A percentile compares a stretch with the other conserved stretches of the same genome.
These are phyloP conservation scores for Prinsepia uniflora DNA, from an alignment of 306 rosid genomes.

Conservation along the genomic window DNA sequence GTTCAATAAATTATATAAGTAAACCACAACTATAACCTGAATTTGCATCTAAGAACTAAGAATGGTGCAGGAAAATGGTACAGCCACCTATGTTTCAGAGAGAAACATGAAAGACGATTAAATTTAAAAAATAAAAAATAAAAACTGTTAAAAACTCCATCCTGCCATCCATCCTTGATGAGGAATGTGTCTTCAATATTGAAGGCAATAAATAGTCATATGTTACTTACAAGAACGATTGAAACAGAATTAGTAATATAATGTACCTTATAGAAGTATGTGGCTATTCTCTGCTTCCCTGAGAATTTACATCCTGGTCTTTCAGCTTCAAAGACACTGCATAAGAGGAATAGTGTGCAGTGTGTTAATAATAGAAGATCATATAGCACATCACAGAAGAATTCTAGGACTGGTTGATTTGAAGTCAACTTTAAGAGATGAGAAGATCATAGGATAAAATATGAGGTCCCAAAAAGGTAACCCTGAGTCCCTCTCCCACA, in stretches of 20 bases:
- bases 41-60: not conserved
- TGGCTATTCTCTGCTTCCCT: conserved; percentile 59
- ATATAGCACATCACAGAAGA: not conserved
- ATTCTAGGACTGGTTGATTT: not conserved
- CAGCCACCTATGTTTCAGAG: not conserved
- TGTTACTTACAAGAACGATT: conserved; percentile 6
- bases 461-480: not conserved
- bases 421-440: not conserved
- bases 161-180: not conserved
- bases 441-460: not conserved
- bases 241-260: not conserved
- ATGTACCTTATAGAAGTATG: conserved; percentile 75
- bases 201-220: conserved; percentile 10
- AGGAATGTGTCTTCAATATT: conserved; percentile 2
- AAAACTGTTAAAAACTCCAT: not conserved
- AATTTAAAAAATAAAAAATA: not conserved
- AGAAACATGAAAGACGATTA: not conserved
- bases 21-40: not conserved
- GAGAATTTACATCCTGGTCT: conserved; percentile 87
- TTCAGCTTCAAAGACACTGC: conserved; percentile 94
- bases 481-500: not conserved
- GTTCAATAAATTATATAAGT: not conserved
- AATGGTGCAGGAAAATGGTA: not conserved
- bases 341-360: conserved; percentile 17
- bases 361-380: not conserved